Percentiles rank a stretch among this genome's conserved stretches.
phyloP scores from a whole-genome alignment of 208 protist species.

The Leishmania tropica region DNA sequence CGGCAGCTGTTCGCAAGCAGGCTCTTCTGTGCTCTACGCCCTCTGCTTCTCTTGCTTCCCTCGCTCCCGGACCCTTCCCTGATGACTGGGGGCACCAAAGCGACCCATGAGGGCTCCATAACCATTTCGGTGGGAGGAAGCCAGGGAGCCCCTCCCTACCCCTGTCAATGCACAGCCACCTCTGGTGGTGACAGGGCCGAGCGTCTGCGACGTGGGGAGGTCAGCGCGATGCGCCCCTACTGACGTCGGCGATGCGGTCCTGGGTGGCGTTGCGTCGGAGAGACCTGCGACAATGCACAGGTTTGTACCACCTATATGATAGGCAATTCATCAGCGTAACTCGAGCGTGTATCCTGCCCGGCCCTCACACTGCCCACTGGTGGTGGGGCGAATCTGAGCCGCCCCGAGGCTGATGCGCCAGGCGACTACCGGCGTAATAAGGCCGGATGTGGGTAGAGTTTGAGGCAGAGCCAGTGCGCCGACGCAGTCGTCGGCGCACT shows the following conservation, averaged over 20 bases:
- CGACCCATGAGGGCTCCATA: not conserved
- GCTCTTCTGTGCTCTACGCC: not conserved
- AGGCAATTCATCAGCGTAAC: not conserved
- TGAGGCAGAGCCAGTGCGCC: too few species aligned
- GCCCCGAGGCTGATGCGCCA: not conserved
- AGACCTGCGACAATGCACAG: not conserved
- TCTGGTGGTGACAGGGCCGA: not conserved
- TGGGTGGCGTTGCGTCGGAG: not conserved
- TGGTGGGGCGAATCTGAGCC: too few species aligned
- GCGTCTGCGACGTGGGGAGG: not conserved
- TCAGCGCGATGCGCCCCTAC: not conserved
- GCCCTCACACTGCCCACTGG: not conserved
- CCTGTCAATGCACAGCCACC: not conserved
- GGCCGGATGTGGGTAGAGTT: too few species aligned
- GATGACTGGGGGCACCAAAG: not conserved
- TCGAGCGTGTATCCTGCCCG: not conserved
- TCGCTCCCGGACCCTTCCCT: not conserved
- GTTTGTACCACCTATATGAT: not conserved
- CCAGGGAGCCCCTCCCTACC: not conserved
- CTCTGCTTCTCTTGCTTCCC: not conserved
- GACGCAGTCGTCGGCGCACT: too few species aligned
- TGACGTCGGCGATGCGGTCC: not conserved
- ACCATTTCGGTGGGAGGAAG: not conserved
- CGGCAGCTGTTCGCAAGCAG: not conserved
- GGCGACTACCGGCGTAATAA: not conserved